Evolutionary conservation across 176 grass and related monocot genomes (phyloP), one percentile per base, ranked within the genome.

Genomic region (Pharus latifolius): DNA sequence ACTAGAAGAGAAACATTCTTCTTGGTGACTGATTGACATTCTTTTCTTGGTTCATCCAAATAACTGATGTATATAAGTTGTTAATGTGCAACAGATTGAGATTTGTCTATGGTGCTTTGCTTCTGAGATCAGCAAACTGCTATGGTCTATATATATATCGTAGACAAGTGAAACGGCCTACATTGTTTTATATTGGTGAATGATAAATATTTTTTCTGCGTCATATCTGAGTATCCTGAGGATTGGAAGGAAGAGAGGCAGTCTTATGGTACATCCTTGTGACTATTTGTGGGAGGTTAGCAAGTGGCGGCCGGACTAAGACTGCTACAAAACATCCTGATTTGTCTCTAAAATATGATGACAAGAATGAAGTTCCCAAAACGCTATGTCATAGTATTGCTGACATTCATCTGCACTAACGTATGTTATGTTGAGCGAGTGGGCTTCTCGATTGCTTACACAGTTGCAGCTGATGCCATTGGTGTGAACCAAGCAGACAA

Each of bases 361-460:
- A 20, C 14, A 50, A 87, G 67, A 35, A 38, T 67, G 63, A 86
- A 62, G 67, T 63, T 94, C 70, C 83, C 91, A 59, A 96, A 82
- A 42, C 87, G 87, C 49, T 90, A 90, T 75, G 52, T 78, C 27
- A 90, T 96, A 65, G 81, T 90, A 56, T 69, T 90, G 63, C 70
- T 90, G 43, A 96, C 87, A 45, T 96, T 96, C 51, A 66, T 96
- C 60, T 90, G 91, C 83, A 96, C 91, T 55, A 87, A 83, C 61
- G 87, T 89, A 43, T 96, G 87, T 65, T 96, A 96, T 73, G 80
- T 90, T 32, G 87, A 96, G 66, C 87, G 83, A 16, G 78, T 90
- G 22, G 87, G 87, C 40, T 96, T 96, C 83, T 83, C 91, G 5
- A 87, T 96, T 86, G 80, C 91, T 65, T 96, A 90, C 35, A 96